Evolutionary conservation across 768 basidiomycete genomes (phyloP).

Genomic region (Butyriboletus loyo): DNA sequence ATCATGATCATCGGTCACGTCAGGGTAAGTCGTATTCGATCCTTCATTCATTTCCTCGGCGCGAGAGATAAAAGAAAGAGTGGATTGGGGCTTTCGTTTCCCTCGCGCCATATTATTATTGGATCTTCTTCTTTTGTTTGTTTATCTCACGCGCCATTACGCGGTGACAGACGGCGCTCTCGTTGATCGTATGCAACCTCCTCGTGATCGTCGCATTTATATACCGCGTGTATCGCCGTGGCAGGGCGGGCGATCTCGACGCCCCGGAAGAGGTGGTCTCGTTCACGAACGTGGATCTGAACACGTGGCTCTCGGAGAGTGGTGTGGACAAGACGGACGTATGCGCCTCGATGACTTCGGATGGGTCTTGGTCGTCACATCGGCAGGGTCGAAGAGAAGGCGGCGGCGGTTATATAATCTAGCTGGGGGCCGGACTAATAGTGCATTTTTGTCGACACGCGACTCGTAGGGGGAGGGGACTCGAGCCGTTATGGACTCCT

Average conservation of each 20-base stretch:
- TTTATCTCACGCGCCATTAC: neutral
- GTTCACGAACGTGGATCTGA: constrained; percentile 18
- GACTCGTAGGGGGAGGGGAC: too few relatives aligned
- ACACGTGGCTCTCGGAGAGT: neutral
- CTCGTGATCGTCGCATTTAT: constrained; percentile 25
- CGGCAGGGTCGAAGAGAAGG: neutral
- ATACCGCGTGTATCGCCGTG: constrained; percentile 13
- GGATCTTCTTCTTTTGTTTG: too few relatives aligned
- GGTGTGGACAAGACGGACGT: neutral
- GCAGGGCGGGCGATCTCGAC: constrained; percentile 1
- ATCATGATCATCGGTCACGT: constrained; percentile 20
- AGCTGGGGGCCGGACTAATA: neutral
- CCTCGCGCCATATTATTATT: too few relatives aligned
- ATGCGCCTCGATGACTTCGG: neutral
- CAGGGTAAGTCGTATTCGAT: constrained; percentile 15
- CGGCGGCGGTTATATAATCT: neutral
- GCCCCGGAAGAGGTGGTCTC: neutral
- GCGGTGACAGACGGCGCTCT: constrained; percentile 16
- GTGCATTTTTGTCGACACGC: neutral
- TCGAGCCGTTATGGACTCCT: too few relatives aligned
- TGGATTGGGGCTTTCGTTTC: neutral
- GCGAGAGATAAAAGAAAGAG: neutral
- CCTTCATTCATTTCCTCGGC: neutral
- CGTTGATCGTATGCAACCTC: constrained; percentile 25
- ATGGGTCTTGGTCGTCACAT: neutral